phyloP scores from a whole-genome alignment of 1,139 yeast genomes.

The Suhomyces guaymorum region DNA sequence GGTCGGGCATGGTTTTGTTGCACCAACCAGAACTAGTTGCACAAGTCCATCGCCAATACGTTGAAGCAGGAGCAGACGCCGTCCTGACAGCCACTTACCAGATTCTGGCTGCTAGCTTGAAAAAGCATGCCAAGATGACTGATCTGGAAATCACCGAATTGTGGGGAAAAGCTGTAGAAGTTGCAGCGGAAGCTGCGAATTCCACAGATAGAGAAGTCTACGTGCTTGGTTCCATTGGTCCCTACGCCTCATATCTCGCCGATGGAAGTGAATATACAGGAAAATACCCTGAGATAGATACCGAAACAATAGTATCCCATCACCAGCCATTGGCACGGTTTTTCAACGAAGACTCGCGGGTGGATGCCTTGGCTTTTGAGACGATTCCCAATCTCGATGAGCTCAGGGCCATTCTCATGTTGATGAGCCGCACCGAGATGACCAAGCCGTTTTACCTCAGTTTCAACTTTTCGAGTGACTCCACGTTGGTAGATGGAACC shows the following conservation, averaged over 20 bases:
- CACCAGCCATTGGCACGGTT: slow-evolving; percentile 51
- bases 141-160: slow-evolving; percentile 26
- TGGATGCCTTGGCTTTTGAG: slow-evolving; percentile 62
- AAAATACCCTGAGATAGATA: slow-evolving; percentile 41
- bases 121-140: slow-evolving; percentile 30
- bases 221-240: slow-evolving; percentile 68
- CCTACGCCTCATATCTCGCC: slow-evolving; percentile 66
- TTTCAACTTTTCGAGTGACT: slow-evolving; percentile 28
- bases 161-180: slow-evolving; percentile 35
- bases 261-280: slow-evolving; percentile 74
- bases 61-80: slow-evolving; percentile 54
- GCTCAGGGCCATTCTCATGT: slow-evolving; percentile 34
- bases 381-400: slow-evolving; percentile 63
- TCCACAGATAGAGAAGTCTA: slow-evolving; percentile 25
- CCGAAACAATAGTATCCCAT: slow-evolving; percentile 38
- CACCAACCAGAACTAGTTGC: slow-evolving; percentile 49
- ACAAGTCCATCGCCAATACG: slow-evolving; percentile 52
- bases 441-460: slow-evolving; percentile 33
- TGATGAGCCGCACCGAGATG: slow-evolving; percentile 18
- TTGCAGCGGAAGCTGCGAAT: slow-evolving; percentile 31
- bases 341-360: slow-evolving; percentile 34
- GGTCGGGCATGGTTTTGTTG: slow-evolving; percentile 62
- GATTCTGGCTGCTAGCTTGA: slow-evolving; percentile 46
- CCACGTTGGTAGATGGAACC: slow-evolving; percentile 37
- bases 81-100: slow-evolving; percentile 66